A percentile compares a stretch with the other conserved stretches of the same genome.
phyloP scores from a whole-genome alignment of 371 early-diverging fungal genomes.

The Apophysomyces sp. region DNA sequence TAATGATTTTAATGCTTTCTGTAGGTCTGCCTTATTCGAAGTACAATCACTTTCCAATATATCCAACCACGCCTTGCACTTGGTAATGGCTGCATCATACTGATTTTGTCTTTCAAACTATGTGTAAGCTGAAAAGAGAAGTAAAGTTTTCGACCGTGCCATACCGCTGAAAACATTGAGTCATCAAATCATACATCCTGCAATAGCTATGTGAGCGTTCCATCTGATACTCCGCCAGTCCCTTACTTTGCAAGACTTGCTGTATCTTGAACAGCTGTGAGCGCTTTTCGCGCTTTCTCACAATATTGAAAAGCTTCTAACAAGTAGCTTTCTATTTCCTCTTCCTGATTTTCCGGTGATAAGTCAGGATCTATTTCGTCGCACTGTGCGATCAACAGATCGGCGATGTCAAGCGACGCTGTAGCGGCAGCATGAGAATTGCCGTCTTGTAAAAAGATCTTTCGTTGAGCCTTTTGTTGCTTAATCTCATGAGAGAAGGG shows the following conservation, averaged over 20 bases:
- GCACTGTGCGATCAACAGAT: slow-evolving; percentile 15
- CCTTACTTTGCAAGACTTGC: slow-evolving; percentile 4
- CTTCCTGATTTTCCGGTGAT: slow-evolving; percentile 1
- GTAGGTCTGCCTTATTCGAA: slow-evolving; percentile 3
- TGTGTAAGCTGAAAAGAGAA: background rate
- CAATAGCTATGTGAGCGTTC: background rate
- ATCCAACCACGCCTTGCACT: background rate
- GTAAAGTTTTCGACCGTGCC: background rate
- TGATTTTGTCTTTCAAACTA: slow-evolving; percentile 7
- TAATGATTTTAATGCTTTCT: slow-evolving; percentile 20
- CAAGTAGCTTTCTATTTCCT: slow-evolving; percentile 6
- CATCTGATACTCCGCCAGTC: background rate
- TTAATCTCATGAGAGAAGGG: slow-evolving; percentile 19
- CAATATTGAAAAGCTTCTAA: slow-evolving; percentile 16
- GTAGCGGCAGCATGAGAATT: slow-evolving; percentile 15
- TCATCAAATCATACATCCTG: slow-evolving; percentile 12
- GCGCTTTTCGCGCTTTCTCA: slow-evolving; percentile 3
- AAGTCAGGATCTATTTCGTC: slow-evolving; percentile 20
- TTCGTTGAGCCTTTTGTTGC: slow-evolving; percentile 6
- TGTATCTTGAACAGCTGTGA: background rate
- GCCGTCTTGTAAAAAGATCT: background rate
- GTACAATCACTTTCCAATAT: slow-evolving; percentile 8
- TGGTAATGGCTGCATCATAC: slow-evolving; percentile 21
- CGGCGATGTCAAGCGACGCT: slow-evolving; percentile 18
- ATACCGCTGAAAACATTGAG: slow-evolving; percentile 25